Base-by-base conservation (phyloP, 2,329 filamentous ascomycete genomes). In the Trichoderma breve region DNA sequence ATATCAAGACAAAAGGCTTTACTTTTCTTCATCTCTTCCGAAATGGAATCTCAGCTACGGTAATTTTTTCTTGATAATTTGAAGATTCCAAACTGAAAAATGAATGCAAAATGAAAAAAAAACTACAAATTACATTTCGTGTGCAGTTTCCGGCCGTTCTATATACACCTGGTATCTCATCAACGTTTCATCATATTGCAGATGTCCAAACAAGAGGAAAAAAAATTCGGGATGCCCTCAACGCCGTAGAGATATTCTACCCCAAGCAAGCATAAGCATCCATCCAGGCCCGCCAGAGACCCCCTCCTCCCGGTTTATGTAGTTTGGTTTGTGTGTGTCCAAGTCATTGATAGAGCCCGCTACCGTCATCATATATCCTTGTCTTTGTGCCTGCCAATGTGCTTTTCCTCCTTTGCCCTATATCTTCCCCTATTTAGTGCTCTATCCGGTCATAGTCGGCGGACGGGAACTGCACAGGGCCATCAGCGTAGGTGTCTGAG, bases 361-460 rank as follows among this genome's bases (percentile, higher is more conserved):
- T 70, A 70, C 67, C 67, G 47, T 70, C 39, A 7, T 70, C 67
- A 18, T 70, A 34, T 47, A 26, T 60, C 58, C 47, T 69, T 43
- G 11, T 34, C 66, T 53, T 69, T 69, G 68, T 30, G 43, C 68
- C 32, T 62, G 66, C 24, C 57, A 60, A 30, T 39, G 34, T 32
- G 32, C 51, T 30, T 36, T 65, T 67, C 14, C 11, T 30, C n/a
- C 18, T 7, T 47, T 18, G 32, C 26, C 32, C 15, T 2, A n/a
- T 14, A 6, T 21, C 24, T 60, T 24, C 34, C n/a, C 39, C n/a
- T 28, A 2, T 51, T 70, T 18, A 72, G 26, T 39, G 24, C 34
- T 82, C 77, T 71, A 82, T 84, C 73, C 86, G 83, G 76, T 89
- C 86, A 77, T 91, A 91, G 77, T 89, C 85, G 43, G 79, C 89